Evolutionary conservation across 768 basidiomycete genomes (phyloP), one percentile per base, ranked within the genome.

Genomic region (Chiua virens): DNA sequence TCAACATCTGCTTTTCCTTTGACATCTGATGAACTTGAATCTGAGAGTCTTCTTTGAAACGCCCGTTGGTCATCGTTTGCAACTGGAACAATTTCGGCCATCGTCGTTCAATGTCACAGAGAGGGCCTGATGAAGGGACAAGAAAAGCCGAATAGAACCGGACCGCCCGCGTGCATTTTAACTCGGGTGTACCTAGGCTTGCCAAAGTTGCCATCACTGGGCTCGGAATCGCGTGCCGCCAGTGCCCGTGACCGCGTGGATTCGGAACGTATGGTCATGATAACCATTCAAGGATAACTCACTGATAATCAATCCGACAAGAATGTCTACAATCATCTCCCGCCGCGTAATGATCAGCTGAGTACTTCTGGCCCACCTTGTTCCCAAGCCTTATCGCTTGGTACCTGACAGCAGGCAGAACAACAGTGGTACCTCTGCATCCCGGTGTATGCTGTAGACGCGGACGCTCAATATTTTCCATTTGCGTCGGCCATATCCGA

Each of bases 1-100:
- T 64, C 63, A 21, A 54, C 52, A 8, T 67, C 67, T 34, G 55
- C 64, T 21, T 46, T 55, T 41, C 50, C 55, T 38, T 48, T 54
- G 38, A 20, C 47, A 25, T 54, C 52, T 15, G 56, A 59, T 11
- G 47, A 58, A 5, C 48, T 56, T 10, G 59, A 53, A 21, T 27
- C n/a, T 7, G 54, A 61, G 28, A 28, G 23, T 36, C 58, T 60
- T 43, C 65, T 67, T 42, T 65, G 67, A 5, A 57, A 8, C 14
- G 41, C 49, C 25, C 52, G 53, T 21, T 47, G 37, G 25, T 38
- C 44, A 3, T 41, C 22, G 22, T 45, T 51, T 15, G 44, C 34
- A n/a, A 38, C 32, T 22, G 43, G 34, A 38, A n/a, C 43, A 13
- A 43, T 27, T 41, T 54, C 46, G 25, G 54, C 3, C 69, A 71